phyloP scores from a whole-genome alignment of 768 basidiomycete genomes.

The Leccinum aurantiacum region DNA sequence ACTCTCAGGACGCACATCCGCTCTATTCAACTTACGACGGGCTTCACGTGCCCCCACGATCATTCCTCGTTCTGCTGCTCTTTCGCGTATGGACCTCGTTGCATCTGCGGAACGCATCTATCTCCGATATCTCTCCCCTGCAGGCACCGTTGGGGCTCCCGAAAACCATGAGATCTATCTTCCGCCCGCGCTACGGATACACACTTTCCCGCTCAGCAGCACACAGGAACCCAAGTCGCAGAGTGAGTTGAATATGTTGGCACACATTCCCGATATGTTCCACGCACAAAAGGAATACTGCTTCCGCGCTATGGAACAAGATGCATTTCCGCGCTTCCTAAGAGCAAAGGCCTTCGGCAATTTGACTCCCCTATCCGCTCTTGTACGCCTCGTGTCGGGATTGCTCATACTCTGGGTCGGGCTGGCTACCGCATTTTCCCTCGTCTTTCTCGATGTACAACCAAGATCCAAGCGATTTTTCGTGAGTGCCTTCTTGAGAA shows the following conservation, averaged over 20 bases:
- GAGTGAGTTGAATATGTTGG: conserved; percentile 71
- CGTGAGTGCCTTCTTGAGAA: conserved; percentile 55
- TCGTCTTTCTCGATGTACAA: conserved; percentile 90
- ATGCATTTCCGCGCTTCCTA: conserved; percentile 91
- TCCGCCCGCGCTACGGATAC: conserved; percentile 87
- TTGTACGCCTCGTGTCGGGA: conserved; percentile 83
- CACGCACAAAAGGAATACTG: conserved; percentile 97
- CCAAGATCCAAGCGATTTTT: conserved; percentile 93
- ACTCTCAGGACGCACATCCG: conserved; percentile 70
- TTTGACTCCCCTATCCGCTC: conserved; percentile 85
- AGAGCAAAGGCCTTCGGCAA: conserved; percentile 98
- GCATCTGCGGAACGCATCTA: conserved; percentile 96
- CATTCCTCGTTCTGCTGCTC: conserved; percentile 89
- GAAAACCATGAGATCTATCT: conserved; percentile 99
- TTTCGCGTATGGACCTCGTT: conserved; percentile 86
- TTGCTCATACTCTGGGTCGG: conserved; percentile 92
- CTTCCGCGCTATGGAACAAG: conserved; percentile 94
- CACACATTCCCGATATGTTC: conserved; percentile 94
- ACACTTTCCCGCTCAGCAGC: conserved; percentile 83
- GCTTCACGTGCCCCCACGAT: conserved; percentile 90
- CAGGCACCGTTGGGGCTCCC: conserved; percentile 69
- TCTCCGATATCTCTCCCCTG: conserved; percentile 88
- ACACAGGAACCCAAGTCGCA: conserved; percentile 68
- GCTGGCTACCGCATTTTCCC: conserved; percentile 84
- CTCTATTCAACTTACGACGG: conserved; percentile 71